Conservation (phyloP, 2,329 filamentous ascomycete species). For the Alternaria triticina region DNA sequence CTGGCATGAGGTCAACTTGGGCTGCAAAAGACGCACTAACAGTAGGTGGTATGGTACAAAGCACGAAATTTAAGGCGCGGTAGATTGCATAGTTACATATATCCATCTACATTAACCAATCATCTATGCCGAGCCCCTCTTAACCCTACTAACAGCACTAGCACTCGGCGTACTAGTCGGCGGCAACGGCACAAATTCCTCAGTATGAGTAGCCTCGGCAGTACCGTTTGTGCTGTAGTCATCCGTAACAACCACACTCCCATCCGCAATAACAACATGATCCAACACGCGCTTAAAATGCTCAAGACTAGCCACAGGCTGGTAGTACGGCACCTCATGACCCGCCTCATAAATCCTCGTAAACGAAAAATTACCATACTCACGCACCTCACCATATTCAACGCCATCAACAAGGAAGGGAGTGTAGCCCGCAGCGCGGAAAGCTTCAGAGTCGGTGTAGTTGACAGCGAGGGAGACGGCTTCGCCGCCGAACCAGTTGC, state of each 20-base stretch:
- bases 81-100: neutral
- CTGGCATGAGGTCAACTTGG: too few relatives aligned
- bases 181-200: constrained; percentile 36
- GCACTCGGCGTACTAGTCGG: constrained; percentile 22
- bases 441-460: constrained; percentile 59
- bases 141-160: neutral
- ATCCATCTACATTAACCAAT: neutral
- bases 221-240: constrained; percentile 41
- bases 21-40: too few relatives aligned
- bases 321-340: constrained; percentile 58
- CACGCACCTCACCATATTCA: constrained; percentile 70
- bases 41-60: too few relatives aligned
- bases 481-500: constrained; percentile 75
- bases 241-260: constrained; percentile 32
- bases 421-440: constrained; percentile 73
- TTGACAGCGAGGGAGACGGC: constrained; percentile 66
- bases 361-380: constrained; percentile 72
- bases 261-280: constrained; percentile 38
- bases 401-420: constrained; percentile 69
- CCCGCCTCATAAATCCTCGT: constrained; percentile 60
- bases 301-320: constrained; percentile 40
- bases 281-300: constrained; percentile 38
- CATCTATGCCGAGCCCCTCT: neutral
- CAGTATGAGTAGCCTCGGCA: constrained; percentile 40
- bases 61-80: neutral